phyloP scores from a whole-genome alignment of 768 basidiomycete species.

The Pulveroboletus sp. region DNA sequence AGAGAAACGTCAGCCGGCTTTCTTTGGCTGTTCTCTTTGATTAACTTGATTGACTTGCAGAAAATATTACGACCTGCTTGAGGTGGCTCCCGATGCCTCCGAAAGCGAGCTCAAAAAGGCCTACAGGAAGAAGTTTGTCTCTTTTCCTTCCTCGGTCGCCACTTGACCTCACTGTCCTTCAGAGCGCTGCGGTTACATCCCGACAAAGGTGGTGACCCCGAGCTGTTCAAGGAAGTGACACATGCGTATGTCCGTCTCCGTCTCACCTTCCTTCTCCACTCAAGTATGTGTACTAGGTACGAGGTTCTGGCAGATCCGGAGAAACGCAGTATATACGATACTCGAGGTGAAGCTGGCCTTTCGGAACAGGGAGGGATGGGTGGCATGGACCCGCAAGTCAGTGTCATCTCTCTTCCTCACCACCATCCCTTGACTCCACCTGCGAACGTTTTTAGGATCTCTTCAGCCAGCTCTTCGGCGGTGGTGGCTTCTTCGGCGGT shows the following conservation, averaged over 20 bases:
- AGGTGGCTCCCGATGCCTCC: slow-evolving; percentile 72
- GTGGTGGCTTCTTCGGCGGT: slow-evolving; percentile 74
- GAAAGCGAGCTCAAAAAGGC: slow-evolving; percentile 92
- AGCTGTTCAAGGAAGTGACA: slow-evolving; percentile 95
- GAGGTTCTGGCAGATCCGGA: slow-evolving; percentile 89
- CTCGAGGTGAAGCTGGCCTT: slow-evolving; percentile 88
- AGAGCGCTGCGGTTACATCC: slow-evolving; percentile 85
- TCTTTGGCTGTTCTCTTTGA: not conserved
- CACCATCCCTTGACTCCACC: not conserved
- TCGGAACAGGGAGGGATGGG: slow-evolving; percentile 85
- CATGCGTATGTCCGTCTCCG: slow-evolving; percentile 65
- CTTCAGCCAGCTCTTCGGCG: slow-evolving; percentile 94
- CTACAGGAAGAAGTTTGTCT: slow-evolving; percentile 81
- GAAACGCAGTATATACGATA: slow-evolving; percentile 79
- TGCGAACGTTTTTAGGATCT: slow-evolving; percentile 59
- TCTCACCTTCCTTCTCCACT: not conserved
- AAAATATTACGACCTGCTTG: slow-evolving; percentile 91
- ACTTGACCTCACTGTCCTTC: slow-evolving; percentile 7
- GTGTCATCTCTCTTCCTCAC: slow-evolving; percentile 18
- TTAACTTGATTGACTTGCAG: slow-evolving; percentile 35
- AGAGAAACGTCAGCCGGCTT: slow-evolving; percentile 52
- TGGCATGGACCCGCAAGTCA: slow-evolving; percentile 93
- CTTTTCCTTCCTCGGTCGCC: not conserved
- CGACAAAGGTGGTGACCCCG: slow-evolving; percentile 95
- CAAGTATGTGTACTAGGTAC: slow-evolving; percentile 51